Evolutionary conservation across 306 rosid genomes (phyloP), one percentile per base, ranked within the genome.

Genomic region (Sechiopsis laciniata): DNA sequence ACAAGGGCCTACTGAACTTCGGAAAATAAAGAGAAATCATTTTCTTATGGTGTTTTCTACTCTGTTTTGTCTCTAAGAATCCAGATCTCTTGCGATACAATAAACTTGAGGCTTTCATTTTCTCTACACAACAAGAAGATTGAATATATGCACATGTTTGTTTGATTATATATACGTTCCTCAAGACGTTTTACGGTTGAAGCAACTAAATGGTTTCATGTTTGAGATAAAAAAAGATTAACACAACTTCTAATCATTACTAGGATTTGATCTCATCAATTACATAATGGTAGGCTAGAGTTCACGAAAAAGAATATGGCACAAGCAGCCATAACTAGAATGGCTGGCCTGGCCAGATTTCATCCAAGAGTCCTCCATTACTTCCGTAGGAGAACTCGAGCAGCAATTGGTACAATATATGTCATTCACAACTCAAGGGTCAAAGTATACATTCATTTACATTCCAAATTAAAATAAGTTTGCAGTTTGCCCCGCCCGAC

Each of bases 291-390:
- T 37, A 66, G 35, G 52, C 72, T 40, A 10, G 32, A 4, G 6
- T 66, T 40, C 54, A 20, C 11, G 29, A 66, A 35, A 66, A 42
- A 66, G 67, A 45, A 61, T 29, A 66, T 66, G 35, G 54, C 72
- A 19, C 10, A 42, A 66, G 35, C 53, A 19, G 72, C 32, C 17
- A 7, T 66, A 19, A 66, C 51, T 19, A 66, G 55, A 66, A 66
- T 11, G 32, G 72, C 53, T 59, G 26, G 40, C 66, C 29, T 10
- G 26, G n/a, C 46, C 26, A 8, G 9, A 4, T 7, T 37, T 10
- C 53, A 11, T 40, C 21, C 0, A 37, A 65, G 16, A n/a, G 12
- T 5, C 29, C 26, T 32, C 16, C 71, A 37, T 65, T 40, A 40
- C 71, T 64, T 64, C 13, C 37, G 3, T 21, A 2, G 53, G 21